A percentile compares a stretch with the other conserved stretches of the same genome.
Conservation (phyloP, 441 rosid genomes). For the Arabidopsis hybrid region DNA sequence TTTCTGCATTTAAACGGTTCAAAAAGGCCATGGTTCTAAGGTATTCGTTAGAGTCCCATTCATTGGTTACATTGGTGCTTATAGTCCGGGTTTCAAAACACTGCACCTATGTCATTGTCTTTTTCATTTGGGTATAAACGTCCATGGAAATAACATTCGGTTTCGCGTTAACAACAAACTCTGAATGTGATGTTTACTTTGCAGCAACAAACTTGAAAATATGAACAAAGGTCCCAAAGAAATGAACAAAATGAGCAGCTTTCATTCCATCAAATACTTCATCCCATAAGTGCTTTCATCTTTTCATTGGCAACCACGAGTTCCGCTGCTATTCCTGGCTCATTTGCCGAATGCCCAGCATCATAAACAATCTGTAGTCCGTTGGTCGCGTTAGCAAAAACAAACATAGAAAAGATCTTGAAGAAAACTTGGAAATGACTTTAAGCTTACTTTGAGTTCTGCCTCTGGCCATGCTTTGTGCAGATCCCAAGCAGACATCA, state of each 20-base stretch:
- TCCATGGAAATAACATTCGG: not conserved
- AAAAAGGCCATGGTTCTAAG: not conserved
- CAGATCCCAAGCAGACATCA: constrained; percentile 99
- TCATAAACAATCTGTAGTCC: constrained; percentile 65
- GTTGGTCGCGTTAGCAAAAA: not conserved
- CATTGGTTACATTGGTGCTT: too few species aligned
- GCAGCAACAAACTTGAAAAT: constrained; percentile 12
- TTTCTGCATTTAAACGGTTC: too few species aligned
- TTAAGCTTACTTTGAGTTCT: constrained; percentile 67
- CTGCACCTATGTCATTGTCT: not conserved
- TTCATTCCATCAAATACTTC: constrained; percentile 19
- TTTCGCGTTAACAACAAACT: not conserved
- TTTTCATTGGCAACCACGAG: constrained; percentile 87
- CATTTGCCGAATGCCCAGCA: constrained; percentile 97
- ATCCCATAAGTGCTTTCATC: constrained; percentile 57
- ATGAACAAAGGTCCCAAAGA: not conserved
- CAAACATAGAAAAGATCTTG: not conserved
- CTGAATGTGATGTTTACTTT: not conserved
- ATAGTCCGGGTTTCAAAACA: not conserved
- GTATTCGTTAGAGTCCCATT: too few species aligned
- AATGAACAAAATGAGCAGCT: constrained; percentile 1
- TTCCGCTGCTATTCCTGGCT: constrained; percentile 82
- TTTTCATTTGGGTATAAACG: not conserved
- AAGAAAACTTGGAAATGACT: not conserved
- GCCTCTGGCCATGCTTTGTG: constrained; percentile 98